Evolutionary conservation across 2,329 filamentous ascomycete genomes (phyloP).

Genomic region (Botrytis medusae): DNA sequence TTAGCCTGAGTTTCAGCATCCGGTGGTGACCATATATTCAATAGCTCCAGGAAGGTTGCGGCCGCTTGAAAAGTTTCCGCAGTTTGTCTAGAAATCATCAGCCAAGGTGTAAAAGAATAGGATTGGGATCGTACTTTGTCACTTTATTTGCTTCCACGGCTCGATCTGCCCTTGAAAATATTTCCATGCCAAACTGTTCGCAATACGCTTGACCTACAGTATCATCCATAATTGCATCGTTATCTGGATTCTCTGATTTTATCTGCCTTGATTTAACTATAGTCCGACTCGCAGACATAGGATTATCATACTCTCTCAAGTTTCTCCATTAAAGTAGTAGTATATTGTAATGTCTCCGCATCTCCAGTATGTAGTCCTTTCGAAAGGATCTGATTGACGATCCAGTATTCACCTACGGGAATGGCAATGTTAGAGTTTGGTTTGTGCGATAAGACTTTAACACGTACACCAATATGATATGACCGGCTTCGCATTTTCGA

Average conservation of each 20-base stretch:
- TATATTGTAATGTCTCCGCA: constrained; percentile 77
- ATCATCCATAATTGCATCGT: constrained; percentile 85
- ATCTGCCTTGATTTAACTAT: constrained; percentile 46
- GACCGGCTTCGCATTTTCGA: constrained; percentile 81
- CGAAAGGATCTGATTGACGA: constrained; percentile 85
- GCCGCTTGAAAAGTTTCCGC: constrained; percentile 92
- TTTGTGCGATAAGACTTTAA: background rate
- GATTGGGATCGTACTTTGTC: constrained; percentile 65
- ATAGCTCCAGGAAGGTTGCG: constrained; percentile 85
- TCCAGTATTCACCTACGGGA: constrained; percentile 81
- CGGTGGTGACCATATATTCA: constrained; percentile 76
- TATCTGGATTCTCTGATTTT: constrained; percentile 69
- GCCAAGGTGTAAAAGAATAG: background rate
- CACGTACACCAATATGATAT: constrained; percentile 91
- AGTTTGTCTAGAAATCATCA: constrained; percentile 56
- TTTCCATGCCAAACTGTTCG: constrained; percentile 89
- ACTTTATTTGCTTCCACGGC: constrained; percentile 81
- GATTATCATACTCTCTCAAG: constrained; percentile 65
- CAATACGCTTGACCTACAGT: constrained; percentile 85
- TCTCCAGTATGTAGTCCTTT: constrained; percentile 77
- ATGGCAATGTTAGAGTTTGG: constrained; percentile 30
- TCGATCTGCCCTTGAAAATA: constrained; percentile 79
- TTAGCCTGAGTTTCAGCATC: constrained; percentile 78
- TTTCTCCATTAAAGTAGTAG: constrained; percentile 83
- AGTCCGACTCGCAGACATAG: background rate